Evolutionary conservation across 2,329 filamentous ascomycete genomes (phyloP), one percentile per base, ranked within the genome.

Genomic region (Coleophoma crateriformis): DNA sequence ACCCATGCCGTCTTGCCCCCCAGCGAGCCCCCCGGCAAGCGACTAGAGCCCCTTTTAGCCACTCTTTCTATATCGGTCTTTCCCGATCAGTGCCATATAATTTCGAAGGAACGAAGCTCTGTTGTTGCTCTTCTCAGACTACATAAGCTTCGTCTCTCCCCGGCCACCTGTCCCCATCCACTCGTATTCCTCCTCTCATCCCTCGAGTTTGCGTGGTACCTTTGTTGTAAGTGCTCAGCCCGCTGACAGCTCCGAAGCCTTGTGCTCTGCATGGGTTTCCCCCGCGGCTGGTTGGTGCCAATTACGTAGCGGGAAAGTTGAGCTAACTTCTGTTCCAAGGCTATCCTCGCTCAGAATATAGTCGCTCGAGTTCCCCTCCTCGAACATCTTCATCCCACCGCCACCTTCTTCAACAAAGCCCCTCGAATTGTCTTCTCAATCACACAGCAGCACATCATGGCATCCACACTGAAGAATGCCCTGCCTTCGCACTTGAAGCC

Each of bases 401-500:
- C 33, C 12, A 47, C 35, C 33, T 20, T 10, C 19, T 13, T 41
- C 14, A 14, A 27, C 20, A 42, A 20, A 7, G 6, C 27, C 37
- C 40, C 49, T 32, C 45, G 20, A 39, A 47, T 22, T 22, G 27
- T 27, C 6, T 10, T 27, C 27, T 27, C 27, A 27, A 27, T 27
- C 27, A 27, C 27, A 27, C 27, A 27, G 27, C 34, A 38, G 33
- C 5, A 19, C 40, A 58, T 34, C 39, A 92, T 92, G 87, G 84
- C 87, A 57, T 77, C 81, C 64, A 75, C 76, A 61, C 74, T 84
- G 62, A 90, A 82, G 76, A 84, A 81, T 72, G 87, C 88, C 57
- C 75, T 96, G 62, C 90, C 91, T 57, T 78, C 87, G 40, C 92
- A 95, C 77, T 79, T 96, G 64, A 92, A 90, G 79, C 78, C 84